Percentiles rank a stretch among this genome's conserved stretches.
These are phyloP conservation scores for Chenopodium album DNA, from an alignment of 148 eudicot species.

Conservation along the genomic window DNA sequence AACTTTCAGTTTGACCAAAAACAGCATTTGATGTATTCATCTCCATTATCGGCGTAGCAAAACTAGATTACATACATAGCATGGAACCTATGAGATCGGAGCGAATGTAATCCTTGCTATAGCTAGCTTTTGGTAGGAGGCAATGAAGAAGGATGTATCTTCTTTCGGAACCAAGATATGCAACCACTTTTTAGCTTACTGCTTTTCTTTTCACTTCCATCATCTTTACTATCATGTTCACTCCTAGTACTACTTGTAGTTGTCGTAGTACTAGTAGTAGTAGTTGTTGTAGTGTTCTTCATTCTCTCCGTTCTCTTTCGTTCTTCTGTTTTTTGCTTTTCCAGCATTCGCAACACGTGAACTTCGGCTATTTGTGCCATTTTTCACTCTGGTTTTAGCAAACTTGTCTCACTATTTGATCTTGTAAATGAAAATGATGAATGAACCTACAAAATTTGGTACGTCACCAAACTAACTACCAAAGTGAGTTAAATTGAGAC, in stretches of 20 bases:
- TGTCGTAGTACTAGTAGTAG: too few species aligned
- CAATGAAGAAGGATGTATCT: slow-evolving; percentile 21
- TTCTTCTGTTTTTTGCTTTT: slow-evolving; percentile 23
- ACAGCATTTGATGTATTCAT: too few species aligned
- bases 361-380: slow-evolving; percentile 30
- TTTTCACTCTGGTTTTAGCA: background rate
- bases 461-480: too few species aligned
- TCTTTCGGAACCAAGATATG: slow-evolving; percentile 16
- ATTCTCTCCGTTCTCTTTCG: background rate
- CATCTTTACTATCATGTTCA: background rate
- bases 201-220: too few species aligned
- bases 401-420: background rate
- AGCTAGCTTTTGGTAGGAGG: background rate
- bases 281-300: background rate
- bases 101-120: background rate
- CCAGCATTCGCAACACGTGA: slow-evolving; percentile 20
- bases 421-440: too few species aligned
- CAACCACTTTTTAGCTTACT: slow-evolving; percentile 14
- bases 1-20: too few species aligned
- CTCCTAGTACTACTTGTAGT: background rate
- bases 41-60: too few species aligned
- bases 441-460: background rate
- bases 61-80: too few species aligned
- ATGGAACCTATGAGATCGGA: background rate
- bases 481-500: too few species aligned